Percentiles rank a stretch among this genome's conserved stretches.
These are phyloP conservation scores for Cryoendolithus antarcticus DNA, from an alignment of 2,329 filamentous ascomycete species.

Conservation along the genomic window DNA sequence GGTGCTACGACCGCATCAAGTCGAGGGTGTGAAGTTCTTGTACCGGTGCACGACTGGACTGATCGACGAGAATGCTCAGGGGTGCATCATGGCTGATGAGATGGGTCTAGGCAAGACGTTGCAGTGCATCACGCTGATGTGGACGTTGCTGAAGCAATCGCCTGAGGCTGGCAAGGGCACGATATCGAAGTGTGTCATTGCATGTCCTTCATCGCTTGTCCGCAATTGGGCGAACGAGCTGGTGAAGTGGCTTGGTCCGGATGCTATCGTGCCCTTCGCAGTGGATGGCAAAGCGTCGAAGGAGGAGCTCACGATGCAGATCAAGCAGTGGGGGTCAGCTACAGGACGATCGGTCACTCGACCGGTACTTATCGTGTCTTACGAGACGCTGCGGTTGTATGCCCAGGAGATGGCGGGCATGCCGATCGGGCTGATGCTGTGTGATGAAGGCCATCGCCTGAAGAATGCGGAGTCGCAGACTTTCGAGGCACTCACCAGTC, in stretches of 20 bases:
- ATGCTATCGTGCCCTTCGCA: slow-evolving; percentile 84
- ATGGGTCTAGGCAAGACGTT: slow-evolving; percentile 97
- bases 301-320: slow-evolving; percentile 76
- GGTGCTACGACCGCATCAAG: slow-evolving; percentile 87
- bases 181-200: slow-evolving; percentile 94
- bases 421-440: slow-evolving; percentile 82
- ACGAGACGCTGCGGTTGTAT: slow-evolving; percentile 86
- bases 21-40: slow-evolving; percentile 96
- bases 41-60: slow-evolving; percentile 91
- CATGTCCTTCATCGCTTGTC: slow-evolving; percentile 90
- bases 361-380: slow-evolving; percentile 93
- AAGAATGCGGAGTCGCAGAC: slow-evolving; percentile 97
- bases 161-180: slow-evolving; percentile 83
- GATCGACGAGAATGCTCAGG: slow-evolving; percentile 84
- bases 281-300: slow-evolving; percentile 95
- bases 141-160: slow-evolving; percentile 92
- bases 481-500: slow-evolving; percentile 75
- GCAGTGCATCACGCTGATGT: slow-evolving; percentile 92
- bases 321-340: slow-evolving; percentile 89
- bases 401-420: slow-evolving; percentile 81
- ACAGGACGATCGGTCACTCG: slow-evolving; percentile 80
- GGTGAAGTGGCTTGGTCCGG: slow-evolving; percentile 87
- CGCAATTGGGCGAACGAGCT: slow-evolving; percentile 97
- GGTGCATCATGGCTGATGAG: slow-evolving; percentile 98
- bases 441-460: slow-evolving; percentile 89